Conservation (phyloP, 2,329 filamentous ascomycete genomes). For the Triangularia setosa region DNA sequence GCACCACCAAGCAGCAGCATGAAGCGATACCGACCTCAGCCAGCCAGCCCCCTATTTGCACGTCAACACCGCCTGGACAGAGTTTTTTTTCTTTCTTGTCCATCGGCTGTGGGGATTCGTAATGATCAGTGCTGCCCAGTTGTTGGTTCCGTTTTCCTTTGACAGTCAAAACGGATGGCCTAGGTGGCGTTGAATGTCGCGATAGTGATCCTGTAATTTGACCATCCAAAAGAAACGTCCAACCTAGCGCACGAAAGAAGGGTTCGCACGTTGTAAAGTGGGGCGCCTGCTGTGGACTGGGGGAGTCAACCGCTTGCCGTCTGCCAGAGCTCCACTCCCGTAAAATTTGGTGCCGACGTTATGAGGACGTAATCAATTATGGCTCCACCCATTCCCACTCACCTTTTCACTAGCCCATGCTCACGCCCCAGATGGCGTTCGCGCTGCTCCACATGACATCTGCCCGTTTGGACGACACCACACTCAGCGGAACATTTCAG, state of each 20-base stretch:
- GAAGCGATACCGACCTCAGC: slow-evolving; percentile 1
- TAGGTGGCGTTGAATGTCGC: not conserved
- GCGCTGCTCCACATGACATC: slow-evolving; percentile 12
- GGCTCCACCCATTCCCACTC: slow-evolving; percentile 16
- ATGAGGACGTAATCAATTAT: slow-evolving; percentile 19
- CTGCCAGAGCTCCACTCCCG: slow-evolving; percentile 21
- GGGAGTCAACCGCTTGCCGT: slow-evolving; percentile 14
- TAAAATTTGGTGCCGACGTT: slow-evolving; percentile 24
- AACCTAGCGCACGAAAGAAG: not conserved
- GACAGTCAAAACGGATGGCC: not conserved
- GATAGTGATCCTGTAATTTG: slow-evolving; percentile 9
- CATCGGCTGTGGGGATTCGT: not conserved
- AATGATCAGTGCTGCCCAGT: not conserved
- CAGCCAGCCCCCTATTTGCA: not conserved
- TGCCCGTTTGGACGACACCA: slow-evolving; percentile 9
- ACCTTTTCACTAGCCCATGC: slow-evolving; percentile 6
- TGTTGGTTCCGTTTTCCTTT: not conserved
- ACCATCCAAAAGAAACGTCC: slow-evolving; percentile 2
- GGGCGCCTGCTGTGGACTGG: slow-evolving; percentile 7
- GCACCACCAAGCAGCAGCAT: not conserved
- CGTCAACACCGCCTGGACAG: not conserved
- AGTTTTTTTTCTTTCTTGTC: not conserved
- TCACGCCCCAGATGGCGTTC: slow-evolving; percentile 7
- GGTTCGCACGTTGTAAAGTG: not conserved
- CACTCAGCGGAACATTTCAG: slow-evolving; percentile 2